Conservation (phyloP, 805 yeast genomes). For the Grigorovia humatica region DNA sequence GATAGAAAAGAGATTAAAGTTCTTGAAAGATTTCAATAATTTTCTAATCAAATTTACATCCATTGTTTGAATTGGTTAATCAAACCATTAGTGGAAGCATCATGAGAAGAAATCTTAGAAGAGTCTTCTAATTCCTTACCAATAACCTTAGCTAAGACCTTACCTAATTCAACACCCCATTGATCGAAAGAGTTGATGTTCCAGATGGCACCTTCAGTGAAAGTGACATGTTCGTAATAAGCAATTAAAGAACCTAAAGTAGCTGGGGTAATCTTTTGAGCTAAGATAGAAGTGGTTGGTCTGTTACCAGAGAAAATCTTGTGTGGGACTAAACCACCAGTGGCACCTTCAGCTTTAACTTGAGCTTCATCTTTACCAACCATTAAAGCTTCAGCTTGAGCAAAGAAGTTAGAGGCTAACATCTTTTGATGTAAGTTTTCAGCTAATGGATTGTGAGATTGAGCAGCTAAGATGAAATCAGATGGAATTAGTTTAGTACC, state of each 20-base stretch:
- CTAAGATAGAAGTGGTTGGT: conserved; percentile 95
- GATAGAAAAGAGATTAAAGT: background rate
- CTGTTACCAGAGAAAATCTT: conserved; percentile 96
- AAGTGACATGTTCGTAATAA: conserved; percentile 94
- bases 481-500: conserved; percentile 97
- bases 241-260: conserved; percentile 93
- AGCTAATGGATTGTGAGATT: conserved; percentile 96
- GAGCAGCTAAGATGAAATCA: conserved; percentile 93
- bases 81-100: conserved; percentile 82
- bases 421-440: conserved; percentile 88
- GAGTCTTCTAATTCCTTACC: conserved; percentile 74
- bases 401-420: conserved; percentile 98
- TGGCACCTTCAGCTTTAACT: conserved; percentile 83
- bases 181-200: conserved; percentile 98
- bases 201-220: conserved; percentile 98
- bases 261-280: conserved; percentile 94
- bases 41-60: conserved; percentile 29
- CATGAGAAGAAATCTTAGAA: conserved; percentile 56
- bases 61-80: conserved; percentile 93
- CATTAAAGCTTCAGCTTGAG: conserved; percentile 96
- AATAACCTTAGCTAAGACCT: conserved; percentile 92
- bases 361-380: conserved; percentile 82
- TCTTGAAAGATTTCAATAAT: background rate
- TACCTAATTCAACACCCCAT: conserved; percentile 99
- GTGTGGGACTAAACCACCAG: conserved; percentile 83